phyloP scores from a whole-genome alignment of 23 red algal genomes.

The Chondrus crispus region DNA sequence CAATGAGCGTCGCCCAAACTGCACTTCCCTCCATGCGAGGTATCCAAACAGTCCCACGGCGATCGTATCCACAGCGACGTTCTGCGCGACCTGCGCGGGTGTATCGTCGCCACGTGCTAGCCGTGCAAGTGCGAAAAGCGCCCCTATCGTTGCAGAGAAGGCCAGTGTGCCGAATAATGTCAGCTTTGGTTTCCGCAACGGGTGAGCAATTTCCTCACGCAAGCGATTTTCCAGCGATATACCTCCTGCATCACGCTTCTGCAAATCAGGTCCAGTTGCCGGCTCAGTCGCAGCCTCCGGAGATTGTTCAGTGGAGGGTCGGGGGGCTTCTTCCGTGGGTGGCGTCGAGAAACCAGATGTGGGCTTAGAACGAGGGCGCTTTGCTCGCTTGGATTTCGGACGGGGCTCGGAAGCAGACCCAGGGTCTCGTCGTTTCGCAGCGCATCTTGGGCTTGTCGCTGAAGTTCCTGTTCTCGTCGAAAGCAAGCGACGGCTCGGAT shows the following conservation, averaged over 20 bases:
- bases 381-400: neutral
- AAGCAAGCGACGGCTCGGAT: too few relatives aligned
- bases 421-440: too few relatives aligned
- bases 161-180: conserved; percentile 40
- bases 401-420: neutral
- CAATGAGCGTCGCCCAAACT: conserved; percentile 51
- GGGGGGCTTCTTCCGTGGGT: too few relatives aligned
- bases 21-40: conserved; percentile 47
- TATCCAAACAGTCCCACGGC: conserved; percentile 20
- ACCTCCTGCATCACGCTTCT: neutral
- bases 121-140: conserved; percentile 20
- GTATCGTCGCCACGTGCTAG: conserved; percentile 3
- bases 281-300: neutral
- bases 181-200: conserved; percentile 49
- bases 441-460: too few relatives aligned
- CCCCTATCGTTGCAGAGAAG: conserved; percentile 32
- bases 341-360: neutral
- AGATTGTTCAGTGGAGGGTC: neutral
- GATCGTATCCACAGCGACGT: conserved; percentile 21
- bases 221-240: conserved; percentile 55
- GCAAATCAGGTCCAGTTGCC: neutral
- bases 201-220: conserved; percentile 55
- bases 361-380: neutral
- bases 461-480: too few relatives aligned
- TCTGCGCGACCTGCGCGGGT: neutral